A percentile compares a stretch with the other conserved stretches of the same genome.
phyloP scores from a whole-genome alignment of 129 eudicot genomes.

The Rutidosis leptorrhynchoides region DNA sequence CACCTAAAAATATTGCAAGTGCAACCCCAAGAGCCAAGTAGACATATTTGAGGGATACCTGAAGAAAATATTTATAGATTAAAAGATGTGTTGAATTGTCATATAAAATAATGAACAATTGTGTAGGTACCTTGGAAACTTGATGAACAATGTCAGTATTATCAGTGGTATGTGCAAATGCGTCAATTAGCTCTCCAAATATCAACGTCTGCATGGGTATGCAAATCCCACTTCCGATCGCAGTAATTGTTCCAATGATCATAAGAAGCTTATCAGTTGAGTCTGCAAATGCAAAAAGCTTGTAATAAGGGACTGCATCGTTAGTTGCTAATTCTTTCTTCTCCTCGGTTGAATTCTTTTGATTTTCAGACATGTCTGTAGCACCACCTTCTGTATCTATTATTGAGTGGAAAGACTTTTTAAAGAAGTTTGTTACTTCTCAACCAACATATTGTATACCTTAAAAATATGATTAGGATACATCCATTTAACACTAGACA shows the following conservation, averaged over 20 bases:
- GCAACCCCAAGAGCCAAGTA: constrained; percentile 73
- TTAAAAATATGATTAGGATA: no score
- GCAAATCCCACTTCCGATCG: constrained; percentile 58
- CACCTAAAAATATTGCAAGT: constrained; percentile 57
- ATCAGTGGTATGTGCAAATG: constrained; percentile 47
- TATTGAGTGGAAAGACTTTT: not conserved
- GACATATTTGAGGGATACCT: constrained; percentile 67
- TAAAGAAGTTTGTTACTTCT: no score
- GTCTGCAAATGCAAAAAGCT: constrained; percentile 73
- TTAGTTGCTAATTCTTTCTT: constrained; percentile 13
- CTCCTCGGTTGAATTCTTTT: constrained; percentile 12
- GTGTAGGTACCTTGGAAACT: constrained; percentile 49
- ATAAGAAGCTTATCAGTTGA: constrained; percentile 49
- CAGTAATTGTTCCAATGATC: constrained; percentile 61
- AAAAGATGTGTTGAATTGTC: not conserved
- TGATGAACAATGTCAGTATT: constrained; percentile 30
- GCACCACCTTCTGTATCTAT: not conserved
- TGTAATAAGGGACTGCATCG: constrained; percentile 53
- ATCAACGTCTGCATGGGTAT: constrained; percentile 61
- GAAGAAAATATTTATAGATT: not conserved
- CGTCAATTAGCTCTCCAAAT: constrained; percentile 55
- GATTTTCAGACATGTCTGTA: not conserved
- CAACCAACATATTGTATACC: no score
- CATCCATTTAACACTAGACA: no score
- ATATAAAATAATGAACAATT: not conserved